Base-by-base conservation (phyloP, 345 rosid species). In the Gossypium anomalum region DNA sequence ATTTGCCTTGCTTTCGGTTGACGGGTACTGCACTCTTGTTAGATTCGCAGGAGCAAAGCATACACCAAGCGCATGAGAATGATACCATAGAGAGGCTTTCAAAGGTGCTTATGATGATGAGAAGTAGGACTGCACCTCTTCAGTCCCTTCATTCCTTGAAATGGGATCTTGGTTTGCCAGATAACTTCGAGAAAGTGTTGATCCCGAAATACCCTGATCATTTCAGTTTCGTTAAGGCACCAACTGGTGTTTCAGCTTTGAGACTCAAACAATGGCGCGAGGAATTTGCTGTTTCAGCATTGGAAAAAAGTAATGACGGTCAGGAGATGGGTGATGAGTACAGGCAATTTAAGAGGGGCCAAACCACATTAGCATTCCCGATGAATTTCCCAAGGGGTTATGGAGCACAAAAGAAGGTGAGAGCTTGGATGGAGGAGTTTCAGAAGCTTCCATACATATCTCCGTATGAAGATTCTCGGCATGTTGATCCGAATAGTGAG, bases 391-490 rank as follows among this genome's bases (percentile, higher is more conserved):
- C 97, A 22, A 87, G 92, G 77, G 97, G 94, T n/a, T 91, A 95
- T 73, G 99, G 98, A 70, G 92, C 81, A 44, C 99, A 95, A 80
- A 95, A 84, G 83, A 95, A 91, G 85, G 99, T 95, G 16, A 86
- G 78, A 55, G 93, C 87, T 20, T 95, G 99, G 98, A 93, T 95
- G 99, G 98, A 93, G 19, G 97, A 93, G 85, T 95, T 93, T 82
- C 97, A 93, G 73, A 95, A 91, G 77, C 85, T 95, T 71, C 98
- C 99, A 0, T 95, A 93, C 80, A 83, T 95, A 68, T 95, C 99
- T 13, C 98, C 98, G 0, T 95, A 95, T 20, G 99, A 93, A 71
- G 97, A 93, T 70, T 74, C 92, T 1, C 79, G 88, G 76, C 84
- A 81, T 58, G 87, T 95, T 12, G 98, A 95, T 49, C 92, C 93